Evolutionary conservation across 2,329 filamentous ascomycete species (phyloP).

Genomic region (Metarhizium guizhouense): DNA sequence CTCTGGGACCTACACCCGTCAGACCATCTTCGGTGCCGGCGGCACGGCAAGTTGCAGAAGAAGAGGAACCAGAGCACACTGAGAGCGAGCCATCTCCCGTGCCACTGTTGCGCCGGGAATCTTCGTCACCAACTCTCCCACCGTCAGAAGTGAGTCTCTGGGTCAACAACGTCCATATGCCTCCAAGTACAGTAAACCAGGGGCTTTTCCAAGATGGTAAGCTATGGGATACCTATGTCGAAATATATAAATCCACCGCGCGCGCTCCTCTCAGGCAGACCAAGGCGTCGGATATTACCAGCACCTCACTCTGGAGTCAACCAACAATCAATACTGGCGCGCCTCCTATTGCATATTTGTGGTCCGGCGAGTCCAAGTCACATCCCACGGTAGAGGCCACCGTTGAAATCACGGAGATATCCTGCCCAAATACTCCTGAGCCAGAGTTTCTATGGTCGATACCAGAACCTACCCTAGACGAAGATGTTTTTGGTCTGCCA

Average conservation of each 20-base stretch:
- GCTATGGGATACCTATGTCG: constrained; percentile 1
- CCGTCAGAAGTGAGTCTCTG: not conserved
- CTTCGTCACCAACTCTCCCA: constrained; percentile 1
- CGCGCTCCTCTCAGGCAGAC: constrained; percentile 20
- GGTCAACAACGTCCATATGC: not conserved
- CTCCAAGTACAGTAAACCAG: not conserved
- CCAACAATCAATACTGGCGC: not conserved
- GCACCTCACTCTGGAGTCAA: constrained; percentile 25
- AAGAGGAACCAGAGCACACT: not conserved
- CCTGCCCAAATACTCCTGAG: not conserved
- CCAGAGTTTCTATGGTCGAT: not conserved
- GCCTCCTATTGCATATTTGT: not conserved
- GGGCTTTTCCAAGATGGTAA: constrained; percentile 22
- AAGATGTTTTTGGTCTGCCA: constrained; percentile 16
- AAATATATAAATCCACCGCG: constrained; percentile 1
- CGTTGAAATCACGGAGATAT: not conserved
- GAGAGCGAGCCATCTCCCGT: not conserved
- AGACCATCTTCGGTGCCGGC: not conserved
- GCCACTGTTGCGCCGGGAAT: not conserved
- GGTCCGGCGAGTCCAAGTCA: not conserved
- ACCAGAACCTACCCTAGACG: not conserved
- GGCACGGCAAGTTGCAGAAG: not conserved
- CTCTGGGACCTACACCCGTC: not conserved
- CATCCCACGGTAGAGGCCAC: not conserved
- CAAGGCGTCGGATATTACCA: constrained; percentile 22